Base-by-base conservation (phyloP, 176 grass and related monocot species). In the Avena eriantha region DNA sequence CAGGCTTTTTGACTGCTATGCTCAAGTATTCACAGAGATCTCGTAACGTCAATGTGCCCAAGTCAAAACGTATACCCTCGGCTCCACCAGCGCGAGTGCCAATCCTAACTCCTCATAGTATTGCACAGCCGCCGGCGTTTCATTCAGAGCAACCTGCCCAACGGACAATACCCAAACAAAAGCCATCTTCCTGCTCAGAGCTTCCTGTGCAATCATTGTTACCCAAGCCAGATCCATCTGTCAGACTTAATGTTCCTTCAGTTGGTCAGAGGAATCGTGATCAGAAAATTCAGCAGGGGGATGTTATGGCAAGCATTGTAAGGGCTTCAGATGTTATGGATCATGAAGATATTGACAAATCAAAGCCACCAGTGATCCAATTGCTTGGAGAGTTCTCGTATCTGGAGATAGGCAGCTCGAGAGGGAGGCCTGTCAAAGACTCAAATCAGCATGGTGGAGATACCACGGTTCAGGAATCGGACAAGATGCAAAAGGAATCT, bases 371-470 rank as follows among this genome's bases (percentile, higher is more conserved):
- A 4, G 71, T 82, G 11, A 89, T 92, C 3, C 35, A 91, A 64
- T 60, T 89, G 55, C 84, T 92, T 14, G 84, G 87, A 5, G 89
- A 94, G 65, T 89, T 92, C 29, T 69, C 57, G 18, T 41, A 82
- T 79, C 45, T 66, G 1, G 55, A 79, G 51, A 49, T 47, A 76
- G 48, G 69, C 68, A 60, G 64, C 26, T 75, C 63, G 12, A 85
- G 72, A 54, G 41, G 34, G 73, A 82, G 73, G 49, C 21, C 85
- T 7, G 71, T 15, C 10, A 84, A 77, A 72, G 71, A n/a, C 22
- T 21, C 45, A 26, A 39, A 82, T 60, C 29, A 55, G 66, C 59
- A 89, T 67, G 39, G 10, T 78, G 69, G 80, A 77, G 64, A 73
- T 65, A 73, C 21, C 26, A 17, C 65, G 65, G 75, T 76, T 87